Base-by-base conservation (phyloP, 108 stramenopile genomes). In the Stephanodiscus triporus region DNA sequence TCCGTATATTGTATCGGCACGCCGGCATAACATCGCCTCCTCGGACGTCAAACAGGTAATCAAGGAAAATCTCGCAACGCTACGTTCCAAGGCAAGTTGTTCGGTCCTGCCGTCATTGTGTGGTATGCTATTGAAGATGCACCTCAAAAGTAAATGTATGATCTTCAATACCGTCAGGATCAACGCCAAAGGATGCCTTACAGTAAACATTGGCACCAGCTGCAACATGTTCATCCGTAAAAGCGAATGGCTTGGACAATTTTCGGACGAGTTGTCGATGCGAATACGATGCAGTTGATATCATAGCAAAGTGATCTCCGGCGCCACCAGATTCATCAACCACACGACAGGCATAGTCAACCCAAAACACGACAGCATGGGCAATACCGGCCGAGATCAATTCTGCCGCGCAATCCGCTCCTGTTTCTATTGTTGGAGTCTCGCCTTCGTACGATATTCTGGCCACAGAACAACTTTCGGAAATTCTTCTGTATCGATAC, bases 401-500 rank as follows among this genome's bases (percentile, higher is more conserved):
- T n/a, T 42, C 26, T 6, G 50, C 51, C 19, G 27, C 50, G 26
- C 55, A 50, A 45, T 81, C 76, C 20, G 29, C 30, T 55, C 40
- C 40, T 63, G 78, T 58, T 4, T 74, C 40, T 17, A 68, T 70
- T 38, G n/a, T 59, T 50, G 55, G 47, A 24, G 56, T 22, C 32
- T 57, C 26, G 38, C 76, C 81, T 11, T 82, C 72, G 66, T 87
- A 92, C 16, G 69, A 64, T 4, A 91, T 47, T 42, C 56, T 83
- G 22, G 87, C 85, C 37, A 92, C 48, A 34, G 75, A 71, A 58
- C 84, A 66, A 9, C 64, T 23, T 42, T 84, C 77, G 10, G 89
- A 78, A 10, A 92, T 60, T 38, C 32, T 38, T 47, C 60, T 72
- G 59, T 86, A 85, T 10, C 76, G 63, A 61, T 92, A 95, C 70